Evolutionary conservation across 1,284 basidiomycete genomes (phyloP).

Genomic region (Erythrobasidium hasegawianum): DNA sequence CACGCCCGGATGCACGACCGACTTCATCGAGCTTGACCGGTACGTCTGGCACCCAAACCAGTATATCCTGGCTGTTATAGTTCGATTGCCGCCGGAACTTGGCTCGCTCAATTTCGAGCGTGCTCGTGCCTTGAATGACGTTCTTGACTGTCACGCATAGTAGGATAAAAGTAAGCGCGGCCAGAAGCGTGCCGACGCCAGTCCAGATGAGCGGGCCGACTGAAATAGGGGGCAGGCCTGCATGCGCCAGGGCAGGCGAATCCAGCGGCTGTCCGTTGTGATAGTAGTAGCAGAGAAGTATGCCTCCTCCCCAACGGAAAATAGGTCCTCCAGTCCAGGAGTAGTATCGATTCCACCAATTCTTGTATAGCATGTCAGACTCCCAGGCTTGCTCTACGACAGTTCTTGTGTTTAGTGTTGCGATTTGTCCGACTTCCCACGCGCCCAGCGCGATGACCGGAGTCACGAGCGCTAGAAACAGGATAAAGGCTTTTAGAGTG

Average conservation of each 20-base stretch:
- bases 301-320: conserved; percentile 20
- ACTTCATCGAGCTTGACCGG: neutral
- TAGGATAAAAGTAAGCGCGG: conserved; percentile 1
- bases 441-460: neutral
- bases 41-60: neutral
- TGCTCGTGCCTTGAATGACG: conserved; percentile 5
- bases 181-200: conserved; percentile 12
- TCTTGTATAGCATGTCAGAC: conserved; percentile 3
- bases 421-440: neutral
- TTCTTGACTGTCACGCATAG: neutral
- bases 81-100: neutral
- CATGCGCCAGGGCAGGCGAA: no score
- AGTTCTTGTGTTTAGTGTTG: conserved; percentile 4
- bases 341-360: conserved; percentile 28
- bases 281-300: conserved; percentile 5
- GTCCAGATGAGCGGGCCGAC: conserved; percentile 7
- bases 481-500: conserved; percentile 22
- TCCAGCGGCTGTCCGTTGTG: no score
- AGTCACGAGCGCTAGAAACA: conserved; percentile 16
- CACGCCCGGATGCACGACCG: neutral
- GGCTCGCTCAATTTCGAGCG: conserved; percentile 12
- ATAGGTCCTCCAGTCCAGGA: conserved; percentile 32
- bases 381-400: conserved; percentile 9
- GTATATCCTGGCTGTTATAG: neutral
- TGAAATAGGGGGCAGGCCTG: conserved; percentile 1